phyloP scores from a whole-genome alignment of 1,284 basidiomycete genomes.

The Ustilago crameri region DNA sequence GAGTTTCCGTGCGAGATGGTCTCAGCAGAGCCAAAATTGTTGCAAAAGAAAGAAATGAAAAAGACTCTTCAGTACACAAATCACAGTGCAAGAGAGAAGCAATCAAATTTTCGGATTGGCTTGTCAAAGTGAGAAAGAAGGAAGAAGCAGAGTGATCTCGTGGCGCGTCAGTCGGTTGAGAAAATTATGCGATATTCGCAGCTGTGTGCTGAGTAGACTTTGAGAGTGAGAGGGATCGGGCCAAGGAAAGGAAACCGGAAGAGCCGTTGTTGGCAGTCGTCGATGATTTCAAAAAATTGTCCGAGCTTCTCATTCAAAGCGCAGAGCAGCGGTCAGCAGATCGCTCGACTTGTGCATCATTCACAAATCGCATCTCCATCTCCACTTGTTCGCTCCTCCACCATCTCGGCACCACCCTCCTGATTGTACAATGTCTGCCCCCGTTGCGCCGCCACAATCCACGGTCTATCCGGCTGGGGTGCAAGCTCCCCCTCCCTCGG shows the following conservation, averaged over 20 bases:
- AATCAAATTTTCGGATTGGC: neutral
- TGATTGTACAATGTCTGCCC: slow-evolving; percentile 26
- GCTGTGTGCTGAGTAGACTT: too few species aligned
- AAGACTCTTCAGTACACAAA: slow-evolving; percentile 1
- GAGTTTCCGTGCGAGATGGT: slow-evolving; percentile 13
- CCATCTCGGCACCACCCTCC: neutral
- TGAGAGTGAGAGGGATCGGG: too few species aligned
- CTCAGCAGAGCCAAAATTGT: neutral
- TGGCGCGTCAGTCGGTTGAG: slow-evolving; percentile 27
- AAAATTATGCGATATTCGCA: slow-evolving; percentile 25
- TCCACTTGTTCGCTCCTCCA: slow-evolving; percentile 18
- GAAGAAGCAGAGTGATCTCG: slow-evolving; percentile 34
- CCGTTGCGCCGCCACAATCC: slow-evolving; percentile 41
- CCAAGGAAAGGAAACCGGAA: slow-evolving; percentile 15
- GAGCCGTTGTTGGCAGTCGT: slow-evolving; percentile 2
- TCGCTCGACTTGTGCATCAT: slow-evolving; percentile 23
- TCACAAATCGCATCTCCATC: slow-evolving; percentile 20
- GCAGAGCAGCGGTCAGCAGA: neutral
- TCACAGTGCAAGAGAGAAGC: neutral
- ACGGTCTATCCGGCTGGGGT: slow-evolving; percentile 44
- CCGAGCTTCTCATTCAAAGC: slow-evolving; percentile 2
- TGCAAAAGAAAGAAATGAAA: slow-evolving; percentile 6
- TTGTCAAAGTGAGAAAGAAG: too few species aligned
- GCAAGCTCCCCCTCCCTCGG: slow-evolving; percentile 41
- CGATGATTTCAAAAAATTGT: slow-evolving; percentile 21